A percentile compares a stretch with the other conserved stretches of the same genome.
phyloP scores from a whole-genome alignment of 805 yeast genomes.

The Trichomonascus vanleenenianus region DNA sequence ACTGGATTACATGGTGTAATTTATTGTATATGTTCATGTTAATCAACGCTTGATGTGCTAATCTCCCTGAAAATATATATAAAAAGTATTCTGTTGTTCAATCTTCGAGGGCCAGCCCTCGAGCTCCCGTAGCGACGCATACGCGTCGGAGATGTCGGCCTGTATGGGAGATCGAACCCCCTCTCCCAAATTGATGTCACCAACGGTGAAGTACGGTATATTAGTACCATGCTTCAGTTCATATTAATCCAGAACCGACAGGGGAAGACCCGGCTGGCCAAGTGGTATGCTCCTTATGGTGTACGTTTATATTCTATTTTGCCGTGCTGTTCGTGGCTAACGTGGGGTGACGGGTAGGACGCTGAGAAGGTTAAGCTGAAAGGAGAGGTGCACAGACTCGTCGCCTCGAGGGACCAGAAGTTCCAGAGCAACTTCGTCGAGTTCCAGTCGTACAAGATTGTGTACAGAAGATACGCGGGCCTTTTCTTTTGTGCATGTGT shows the following conservation, averaged over 20 bases:
- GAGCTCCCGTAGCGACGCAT: too few species aligned
- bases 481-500: constrained; percentile 79
- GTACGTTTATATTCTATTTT: constrained; percentile 22
- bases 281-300: constrained; percentile 55
- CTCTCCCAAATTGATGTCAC: too few species aligned
- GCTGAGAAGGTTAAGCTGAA: constrained; percentile 41
- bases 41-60: neutral
- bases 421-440: constrained; percentile 78
- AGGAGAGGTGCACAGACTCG: constrained; percentile 65
- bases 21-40: constrained; percentile 2
- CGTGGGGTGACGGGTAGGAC: constrained; percentile 28
- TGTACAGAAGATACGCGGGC: constrained; percentile 89
- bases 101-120: too few species aligned
- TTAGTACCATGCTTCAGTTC: constrained; percentile 75
- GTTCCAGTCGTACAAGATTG: constrained; percentile 56
- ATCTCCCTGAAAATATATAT: too few species aligned
- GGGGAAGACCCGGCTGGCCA: constrained; percentile 82
- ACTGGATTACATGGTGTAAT: neutral
- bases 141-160: too few species aligned
- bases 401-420: constrained; percentile 76
- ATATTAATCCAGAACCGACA: constrained; percentile 81
- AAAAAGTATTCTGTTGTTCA: too few species aligned
- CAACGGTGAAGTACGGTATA: too few species aligned
- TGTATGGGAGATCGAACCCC: too few species aligned
- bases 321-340: neutral